phyloP scores from a whole-genome alignment of 495 filamentous ascomycete genomes.

The Lophiotrema nucula region DNA sequence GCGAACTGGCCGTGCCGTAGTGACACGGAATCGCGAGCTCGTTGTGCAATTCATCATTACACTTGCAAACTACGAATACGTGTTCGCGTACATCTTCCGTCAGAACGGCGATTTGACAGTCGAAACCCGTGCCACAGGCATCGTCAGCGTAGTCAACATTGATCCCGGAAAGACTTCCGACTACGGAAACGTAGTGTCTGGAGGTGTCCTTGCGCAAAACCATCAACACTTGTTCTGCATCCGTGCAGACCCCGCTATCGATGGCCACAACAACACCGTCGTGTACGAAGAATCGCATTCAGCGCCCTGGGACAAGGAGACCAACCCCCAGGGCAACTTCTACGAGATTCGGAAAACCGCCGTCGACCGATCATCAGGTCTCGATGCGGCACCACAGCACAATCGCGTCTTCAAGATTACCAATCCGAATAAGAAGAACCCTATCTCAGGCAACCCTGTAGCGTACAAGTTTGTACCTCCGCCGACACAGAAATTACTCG shows the following conservation, averaged over 20 bases:
- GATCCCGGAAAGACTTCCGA: constrained; percentile 34
- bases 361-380: constrained; percentile 27
- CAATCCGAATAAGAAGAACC: constrained; percentile 35
- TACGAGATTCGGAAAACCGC: constrained; percentile 30
- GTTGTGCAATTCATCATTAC: constrained; percentile 43
- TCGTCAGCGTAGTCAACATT: constrained; percentile 37
- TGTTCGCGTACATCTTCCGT: constrained; percentile 39
- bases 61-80: constrained; percentile 42
- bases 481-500: constrained; percentile 39
- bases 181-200: constrained; percentile 37
- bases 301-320: constrained; percentile 22
- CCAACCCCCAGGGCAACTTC: constrained; percentile 38
- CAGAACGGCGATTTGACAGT: constrained; percentile 34
- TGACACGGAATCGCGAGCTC: constrained; percentile 37
- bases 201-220: constrained; percentile 35
- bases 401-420: constrained; percentile 39
- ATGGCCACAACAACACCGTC: constrained; percentile 34
- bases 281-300: constrained; percentile 35
- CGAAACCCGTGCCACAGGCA: constrained; percentile 41
- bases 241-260: constrained; percentile 37
- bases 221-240: constrained; percentile 40
- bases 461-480: constrained; percentile 40
- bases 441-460: constrained; percentile 34
- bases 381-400: constrained; percentile 34
- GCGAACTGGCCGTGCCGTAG: constrained; percentile 32